Conservation (phyloP, 805 yeast genomes). For the Sungouiella blattae region DNA sequence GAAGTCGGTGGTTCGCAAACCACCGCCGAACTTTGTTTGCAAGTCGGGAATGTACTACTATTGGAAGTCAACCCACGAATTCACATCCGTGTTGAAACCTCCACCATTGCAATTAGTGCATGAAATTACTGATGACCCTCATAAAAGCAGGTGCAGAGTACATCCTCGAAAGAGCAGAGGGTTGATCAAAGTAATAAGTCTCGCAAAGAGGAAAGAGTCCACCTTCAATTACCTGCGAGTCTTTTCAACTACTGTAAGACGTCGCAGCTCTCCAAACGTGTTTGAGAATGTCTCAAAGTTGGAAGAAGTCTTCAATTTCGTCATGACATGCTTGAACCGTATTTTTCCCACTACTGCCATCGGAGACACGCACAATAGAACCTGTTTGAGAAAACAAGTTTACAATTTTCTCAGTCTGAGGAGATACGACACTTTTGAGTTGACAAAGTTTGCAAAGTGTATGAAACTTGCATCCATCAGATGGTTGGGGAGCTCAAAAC, state of each 20-base stretch:
- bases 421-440: constrained; percentile 30
- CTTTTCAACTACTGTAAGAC: constrained; percentile 29
- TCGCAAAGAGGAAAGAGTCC: constrained; percentile 27
- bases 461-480: constrained; percentile 42
- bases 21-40: too few relatives aligned
- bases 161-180: background rate
- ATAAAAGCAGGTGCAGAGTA: too few relatives aligned
- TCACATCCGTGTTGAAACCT: too few relatives aligned
- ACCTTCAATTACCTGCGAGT: constrained; percentile 33
- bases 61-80: background rate
- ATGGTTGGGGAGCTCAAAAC: constrained; percentile 49
- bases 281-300: constrained; percentile 29
- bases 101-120: too few relatives aligned
- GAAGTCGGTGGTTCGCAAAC: too few relatives aligned
- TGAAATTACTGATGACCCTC: too few relatives aligned
- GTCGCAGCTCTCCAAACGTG: constrained; percentile 14
- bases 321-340: constrained; percentile 40
- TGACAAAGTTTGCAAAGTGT: constrained; percentile 28
- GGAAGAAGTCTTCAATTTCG: constrained; percentile 38
- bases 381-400: constrained; percentile 33
- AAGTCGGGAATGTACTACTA: background rate
- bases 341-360: constrained; percentile 49
- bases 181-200: constrained; percentile 14
- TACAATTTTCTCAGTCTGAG: constrained; percentile 35
- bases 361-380: constrained; percentile 52